These are phyloP conservation scores for Coniochaeta sp. DNA, from an alignment of 2,329 filamentous ascomycete genomes.

Conservation along the genomic window DNA sequence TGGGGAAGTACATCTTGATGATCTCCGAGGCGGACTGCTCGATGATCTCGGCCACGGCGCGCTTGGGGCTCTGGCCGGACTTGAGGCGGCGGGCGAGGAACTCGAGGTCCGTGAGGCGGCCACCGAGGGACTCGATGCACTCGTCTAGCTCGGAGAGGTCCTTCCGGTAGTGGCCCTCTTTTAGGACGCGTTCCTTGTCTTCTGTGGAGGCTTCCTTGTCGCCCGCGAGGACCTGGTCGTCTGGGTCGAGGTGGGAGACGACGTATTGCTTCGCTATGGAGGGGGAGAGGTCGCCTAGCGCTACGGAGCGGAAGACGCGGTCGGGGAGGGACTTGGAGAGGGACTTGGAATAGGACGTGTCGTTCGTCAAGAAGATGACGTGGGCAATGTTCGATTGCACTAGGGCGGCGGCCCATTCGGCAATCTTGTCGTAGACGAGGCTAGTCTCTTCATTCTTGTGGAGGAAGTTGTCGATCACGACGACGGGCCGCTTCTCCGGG, in stretches of 20 bases:
- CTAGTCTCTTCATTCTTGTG: constrained; percentile 64
- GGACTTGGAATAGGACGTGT: constrained; percentile 81
- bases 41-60: constrained; percentile 82
- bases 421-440: constrained; percentile 70
- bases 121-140: constrained; percentile 77
- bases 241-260: constrained; percentile 65
- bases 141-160: constrained; percentile 68
- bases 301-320: constrained; percentile 79
- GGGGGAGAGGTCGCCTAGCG: constrained; percentile 78
- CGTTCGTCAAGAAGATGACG: constrained; percentile 88
- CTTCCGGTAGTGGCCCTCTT: constrained; percentile 28
- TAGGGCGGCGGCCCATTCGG: constrained; percentile 83
- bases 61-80: constrained; percentile 72
- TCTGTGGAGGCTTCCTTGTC: constrained; percentile 12
- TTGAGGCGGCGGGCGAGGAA: constrained; percentile 87
- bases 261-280: constrained; percentile 87
- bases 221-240: constrained; percentile 17
- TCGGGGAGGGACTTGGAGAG: constrained; percentile 84
- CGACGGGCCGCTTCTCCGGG: constrained; percentile 72
- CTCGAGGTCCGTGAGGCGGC: constrained; percentile 90
- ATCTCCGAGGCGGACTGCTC: constrained; percentile 85
- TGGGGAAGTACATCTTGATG: constrained; percentile 79
- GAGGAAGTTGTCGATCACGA: constrained; percentile 88
- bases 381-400: constrained; percentile 87
- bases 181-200: constrained; percentile 17